phyloP scores from a whole-genome alignment of 2,329 filamentous ascomycete species.

The Epicoccum sorghinum region DNA sequence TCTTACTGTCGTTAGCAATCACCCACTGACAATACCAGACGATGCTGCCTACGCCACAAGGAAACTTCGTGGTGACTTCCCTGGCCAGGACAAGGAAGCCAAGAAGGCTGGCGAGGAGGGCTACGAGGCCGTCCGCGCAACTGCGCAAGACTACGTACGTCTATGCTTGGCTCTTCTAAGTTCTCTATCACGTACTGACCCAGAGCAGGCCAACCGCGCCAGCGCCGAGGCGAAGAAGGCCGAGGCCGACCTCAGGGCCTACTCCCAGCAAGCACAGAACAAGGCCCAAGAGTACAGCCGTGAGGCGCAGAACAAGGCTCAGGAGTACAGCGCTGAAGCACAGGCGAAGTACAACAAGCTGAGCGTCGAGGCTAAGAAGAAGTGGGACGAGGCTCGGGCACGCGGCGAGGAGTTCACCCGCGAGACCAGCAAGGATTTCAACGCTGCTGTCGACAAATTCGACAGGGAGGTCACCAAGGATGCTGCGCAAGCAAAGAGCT shows the following conservation, averaged over 20 bases:
- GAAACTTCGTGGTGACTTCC: conserved; percentile 69
- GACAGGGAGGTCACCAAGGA: conserved; percentile 82
- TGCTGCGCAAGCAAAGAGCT: conserved; percentile 81
- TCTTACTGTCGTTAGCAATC: not conserved
- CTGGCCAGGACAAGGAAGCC: conserved; percentile 65
- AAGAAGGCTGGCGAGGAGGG: conserved; percentile 67
- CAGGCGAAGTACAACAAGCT: conserved; percentile 60
- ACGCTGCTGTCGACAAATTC: conserved; percentile 71
- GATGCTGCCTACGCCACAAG: conserved; percentile 74
- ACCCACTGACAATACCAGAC: conserved; percentile 58
- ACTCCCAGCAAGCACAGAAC: conserved; percentile 63
- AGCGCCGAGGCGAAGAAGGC: conserved; percentile 63
- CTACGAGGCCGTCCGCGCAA: conserved; percentile 51
- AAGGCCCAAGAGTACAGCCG: conserved; percentile 58
- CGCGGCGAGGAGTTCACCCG: conserved; percentile 58
- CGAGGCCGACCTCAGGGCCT: conserved; percentile 60
- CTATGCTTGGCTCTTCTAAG: not conserved
- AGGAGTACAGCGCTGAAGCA: conserved; percentile 51
- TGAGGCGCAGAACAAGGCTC: conserved; percentile 15
- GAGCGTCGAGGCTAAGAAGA: conserved; percentile 63
- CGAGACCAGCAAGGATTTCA: conserved; percentile 56
- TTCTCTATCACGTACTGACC: conserved; percentile 20
- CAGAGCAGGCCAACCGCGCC: conserved; percentile 45
- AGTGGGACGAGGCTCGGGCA: conserved; percentile 63
- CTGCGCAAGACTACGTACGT: conserved; percentile 50